phyloP scores from a whole-genome alignment of 106 monocot genomes.

The Dendrobium chrysotoxum region DNA sequence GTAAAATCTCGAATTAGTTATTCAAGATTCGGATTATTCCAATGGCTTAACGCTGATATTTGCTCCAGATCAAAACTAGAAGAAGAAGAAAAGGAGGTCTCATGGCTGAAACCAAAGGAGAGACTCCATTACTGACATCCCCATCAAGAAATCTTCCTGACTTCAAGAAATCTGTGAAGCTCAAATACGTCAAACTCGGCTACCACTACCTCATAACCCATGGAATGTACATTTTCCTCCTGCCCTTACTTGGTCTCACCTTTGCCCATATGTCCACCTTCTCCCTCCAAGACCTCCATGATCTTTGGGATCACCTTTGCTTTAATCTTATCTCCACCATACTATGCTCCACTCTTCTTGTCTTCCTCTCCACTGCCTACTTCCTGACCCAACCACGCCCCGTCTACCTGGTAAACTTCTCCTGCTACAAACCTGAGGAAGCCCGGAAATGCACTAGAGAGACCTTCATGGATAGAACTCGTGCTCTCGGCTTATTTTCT shows the following conservation, averaged over 20 bases:
- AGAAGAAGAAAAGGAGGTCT: not conserved
- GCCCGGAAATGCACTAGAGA: slow-evolving; percentile 1
- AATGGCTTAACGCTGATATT: too few species aligned
- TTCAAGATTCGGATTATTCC: too few species aligned
- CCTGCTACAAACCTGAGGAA: slow-evolving; percentile 16
- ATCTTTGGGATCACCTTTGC: slow-evolving; percentile 9
- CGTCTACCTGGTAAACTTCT: slow-evolving; percentile 9
- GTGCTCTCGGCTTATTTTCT: not conserved
- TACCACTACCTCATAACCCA: slow-evolving; percentile 18
- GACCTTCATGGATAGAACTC: slow-evolving; percentile 10
- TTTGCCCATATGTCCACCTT: slow-evolving; percentile 15
- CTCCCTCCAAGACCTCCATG: slow-evolving; percentile 11
- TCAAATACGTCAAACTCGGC: slow-evolving; percentile 15
- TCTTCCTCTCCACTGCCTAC: slow-evolving; percentile 13
- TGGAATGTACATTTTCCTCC: slow-evolving; percentile 13
- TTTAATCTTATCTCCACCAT: slow-evolving; percentile 13
- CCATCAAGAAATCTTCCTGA: slow-evolving; percentile 8
- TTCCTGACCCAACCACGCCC: slow-evolving; percentile 6
- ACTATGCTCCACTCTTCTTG: slow-evolving; percentile 12
- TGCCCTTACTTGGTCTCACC: not conserved
- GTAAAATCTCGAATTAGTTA: too few species aligned
- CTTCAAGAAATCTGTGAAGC: not conserved
- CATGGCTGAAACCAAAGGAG: not conserved
- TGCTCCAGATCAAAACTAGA: not conserved
- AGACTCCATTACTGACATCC: not conserved